phyloP scores from a whole-genome alignment of 2,329 filamentous ascomycete species.

The Grosmannia clavigera region DNA sequence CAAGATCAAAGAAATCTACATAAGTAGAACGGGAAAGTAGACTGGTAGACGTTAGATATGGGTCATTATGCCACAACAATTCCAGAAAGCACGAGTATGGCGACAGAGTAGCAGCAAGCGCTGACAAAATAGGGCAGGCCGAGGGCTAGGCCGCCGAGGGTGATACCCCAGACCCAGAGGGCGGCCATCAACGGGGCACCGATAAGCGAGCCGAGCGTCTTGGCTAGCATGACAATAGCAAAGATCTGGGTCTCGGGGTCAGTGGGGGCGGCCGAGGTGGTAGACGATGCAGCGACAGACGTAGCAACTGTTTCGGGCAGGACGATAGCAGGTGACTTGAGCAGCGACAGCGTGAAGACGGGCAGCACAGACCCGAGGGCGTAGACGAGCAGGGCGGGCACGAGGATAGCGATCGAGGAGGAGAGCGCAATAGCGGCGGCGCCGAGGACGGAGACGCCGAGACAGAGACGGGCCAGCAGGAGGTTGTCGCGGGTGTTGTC shows the following conservation, averaged over 20 bases:
- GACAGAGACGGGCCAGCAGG: slow-evolving; percentile 23
- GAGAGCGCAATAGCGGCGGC: slow-evolving; percentile 30
- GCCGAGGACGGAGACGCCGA: slow-evolving; percentile 27
- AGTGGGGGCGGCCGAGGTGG: not conserved
- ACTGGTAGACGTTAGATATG: not conserved
- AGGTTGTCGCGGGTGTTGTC: slow-evolving; percentile 16
- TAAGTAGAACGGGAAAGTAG: too few species aligned
- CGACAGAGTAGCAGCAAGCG: slow-evolving; percentile 23
- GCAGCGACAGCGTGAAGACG: slow-evolving; percentile 35
- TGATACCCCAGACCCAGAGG: slow-evolving; percentile 33
- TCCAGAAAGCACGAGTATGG: slow-evolving; percentile 7
- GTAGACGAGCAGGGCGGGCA: slow-evolving; percentile 32
- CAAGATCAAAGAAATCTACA: too few species aligned
- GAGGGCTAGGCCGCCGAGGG: slow-evolving; percentile 20
- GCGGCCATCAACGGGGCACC: slow-evolving; percentile 34
- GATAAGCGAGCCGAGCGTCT: slow-evolving; percentile 33
- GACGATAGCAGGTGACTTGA: slow-evolving; percentile 29
- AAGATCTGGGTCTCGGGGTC: slow-evolving; percentile 23
- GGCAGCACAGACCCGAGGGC: slow-evolving; percentile 36
- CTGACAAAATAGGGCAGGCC: slow-evolving; percentile 29
- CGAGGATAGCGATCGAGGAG: slow-evolving; percentile 24
- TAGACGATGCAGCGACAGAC: not conserved
- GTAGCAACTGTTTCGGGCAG: not conserved
- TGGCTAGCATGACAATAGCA: slow-evolving; percentile 38
- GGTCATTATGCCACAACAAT: not conserved